Evolutionary conservation across 2,329 filamentous ascomycete genomes (phyloP), one percentile per base, ranked within the genome.

Genomic region (Fusarium chaquense): DNA sequence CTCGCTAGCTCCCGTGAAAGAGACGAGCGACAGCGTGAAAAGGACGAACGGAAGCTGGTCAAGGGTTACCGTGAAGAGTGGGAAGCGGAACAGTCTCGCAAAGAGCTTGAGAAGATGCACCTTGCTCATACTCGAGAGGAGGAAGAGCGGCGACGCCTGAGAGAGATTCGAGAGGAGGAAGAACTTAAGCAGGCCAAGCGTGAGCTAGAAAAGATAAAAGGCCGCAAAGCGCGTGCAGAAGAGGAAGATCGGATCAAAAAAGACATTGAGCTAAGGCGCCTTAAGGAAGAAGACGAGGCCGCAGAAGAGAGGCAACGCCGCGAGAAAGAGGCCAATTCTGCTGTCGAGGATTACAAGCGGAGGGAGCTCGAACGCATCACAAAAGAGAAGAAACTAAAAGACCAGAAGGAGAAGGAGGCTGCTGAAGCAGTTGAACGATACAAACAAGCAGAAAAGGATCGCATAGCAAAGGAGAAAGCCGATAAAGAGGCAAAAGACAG

Each of bases 161-260:
- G 83, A 61, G 80, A 83, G 57, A 79, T 77, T 33, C 67, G 41
- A 7, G 66, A 69, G 61, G 81, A 84, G 43, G 82, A 84, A 20
- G 85, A 88, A 71, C 81, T 88, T 30, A 81, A 83, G 56, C 81
- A 79, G 4, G 82, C 83, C 41, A 85, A 84, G 75, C 78, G 78
- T 38, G 85, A 85, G 75, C 77, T 87, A 2, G 81, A 85, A 30
- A 78, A 80, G 24, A 83, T 85, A 63, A 85, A 80, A 62, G 74
- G 76, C n/a, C 78, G 78, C 20, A 80, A 84, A 67, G 80, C 83
- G n/a, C 81, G 80, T 24, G 80, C 81, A n/a, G 82, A 82, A 70
- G 82, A 85, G 68, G 81, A 86, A 74, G 81, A 80, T 57, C 83
- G 84, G 24, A 82, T 89, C 57, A 85, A 83, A 75, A 81, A 83